phyloP scores from a whole-genome alignment of 2,329 filamentous ascomycete genomes.

The Drechslerella dactyloides region DNA sequence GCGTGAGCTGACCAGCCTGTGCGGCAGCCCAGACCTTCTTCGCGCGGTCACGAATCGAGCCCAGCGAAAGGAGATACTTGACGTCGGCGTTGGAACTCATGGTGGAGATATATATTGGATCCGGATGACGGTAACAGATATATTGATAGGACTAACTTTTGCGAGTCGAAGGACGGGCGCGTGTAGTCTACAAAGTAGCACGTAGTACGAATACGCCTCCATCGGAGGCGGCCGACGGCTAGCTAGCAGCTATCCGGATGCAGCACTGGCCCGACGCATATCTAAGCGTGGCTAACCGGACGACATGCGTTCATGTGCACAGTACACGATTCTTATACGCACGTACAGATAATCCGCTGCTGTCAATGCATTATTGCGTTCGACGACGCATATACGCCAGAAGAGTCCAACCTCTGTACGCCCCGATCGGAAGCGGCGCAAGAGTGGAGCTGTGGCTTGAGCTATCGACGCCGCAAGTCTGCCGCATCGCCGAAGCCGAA shows the following conservation, averaged over 20 bases:
- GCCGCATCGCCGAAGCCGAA: background rate
- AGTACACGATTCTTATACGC: background rate
- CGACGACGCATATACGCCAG: background rate
- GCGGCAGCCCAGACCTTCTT: constrained; percentile 77
- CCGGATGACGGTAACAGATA: too few relatives aligned
- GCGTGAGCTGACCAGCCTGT: constrained; percentile 74
- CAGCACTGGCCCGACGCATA: background rate
- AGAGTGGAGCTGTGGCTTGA: too few relatives aligned
- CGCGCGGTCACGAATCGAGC: constrained; percentile 81
- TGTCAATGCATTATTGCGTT: background rate
- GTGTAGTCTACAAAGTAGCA: too few relatives aligned
- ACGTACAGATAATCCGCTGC: too few relatives aligned
- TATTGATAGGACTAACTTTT: too few relatives aligned
- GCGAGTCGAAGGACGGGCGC: too few relatives aligned
- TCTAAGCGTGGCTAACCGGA: constrained; percentile 3
- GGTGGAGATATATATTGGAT: too few relatives aligned
- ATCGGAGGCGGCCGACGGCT: constrained; percentile 3
- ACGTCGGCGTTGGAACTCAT: constrained; percentile 59
- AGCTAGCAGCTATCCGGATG: background rate
- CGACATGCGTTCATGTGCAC: too few relatives aligned
- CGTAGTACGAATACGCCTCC: too few relatives aligned
- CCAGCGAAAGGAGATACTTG: constrained; percentile 86
- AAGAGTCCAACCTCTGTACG: too few relatives aligned
- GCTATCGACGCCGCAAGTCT: background rate
- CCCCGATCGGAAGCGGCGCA: too few relatives aligned